Evolutionary conservation across 768 basidiomycete species (phyloP).

Genomic region (Tulasnella sp.): DNA sequence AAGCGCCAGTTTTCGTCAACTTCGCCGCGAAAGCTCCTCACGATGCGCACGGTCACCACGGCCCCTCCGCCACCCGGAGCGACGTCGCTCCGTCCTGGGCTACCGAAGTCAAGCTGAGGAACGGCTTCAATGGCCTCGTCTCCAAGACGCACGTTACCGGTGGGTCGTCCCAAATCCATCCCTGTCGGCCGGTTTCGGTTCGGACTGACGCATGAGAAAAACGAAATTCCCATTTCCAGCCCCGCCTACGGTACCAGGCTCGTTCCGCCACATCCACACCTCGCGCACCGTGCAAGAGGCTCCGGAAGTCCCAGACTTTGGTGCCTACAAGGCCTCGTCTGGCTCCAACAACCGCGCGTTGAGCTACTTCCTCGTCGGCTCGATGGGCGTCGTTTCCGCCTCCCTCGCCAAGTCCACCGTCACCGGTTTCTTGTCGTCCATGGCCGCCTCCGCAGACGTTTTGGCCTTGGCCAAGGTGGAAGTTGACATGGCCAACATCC

Average conservation of each 20-base stretch:
- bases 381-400: constrained; percentile 89
- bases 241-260: constrained; percentile 22
- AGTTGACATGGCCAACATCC: constrained; percentile 82
- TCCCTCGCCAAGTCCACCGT: constrained; percentile 92
- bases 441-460: constrained; percentile 97
- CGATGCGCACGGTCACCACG: constrained; percentile 52
- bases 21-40: constrained; percentile 63
- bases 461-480: constrained; percentile 98
- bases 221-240: constrained; percentile 10
- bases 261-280: constrained; percentile 31
- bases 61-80: constrained; percentile 51
- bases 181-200: not conserved
- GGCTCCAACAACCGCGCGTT: constrained; percentile 65
- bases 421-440: constrained; percentile 89
- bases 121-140: not conserved
- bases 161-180: not conserved
- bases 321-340: constrained; percentile 69
- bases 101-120: constrained; percentile 44
- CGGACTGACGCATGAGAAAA: constrained; percentile 1
- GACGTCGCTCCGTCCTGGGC: constrained; percentile 64
- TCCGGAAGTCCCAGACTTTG: constrained; percentile 85
- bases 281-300: constrained; percentile 26
- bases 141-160: constrained; percentile 9
- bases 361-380: constrained; percentile 87
- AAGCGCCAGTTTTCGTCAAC: constrained; percentile 64